Percentiles rank a stretch among this genome's conserved stretches.
These are phyloP conservation scores for Coleophoma cylindrospora DNA, from an alignment of 2,329 filamentous ascomycete species.

Conservation along the genomic window DNA sequence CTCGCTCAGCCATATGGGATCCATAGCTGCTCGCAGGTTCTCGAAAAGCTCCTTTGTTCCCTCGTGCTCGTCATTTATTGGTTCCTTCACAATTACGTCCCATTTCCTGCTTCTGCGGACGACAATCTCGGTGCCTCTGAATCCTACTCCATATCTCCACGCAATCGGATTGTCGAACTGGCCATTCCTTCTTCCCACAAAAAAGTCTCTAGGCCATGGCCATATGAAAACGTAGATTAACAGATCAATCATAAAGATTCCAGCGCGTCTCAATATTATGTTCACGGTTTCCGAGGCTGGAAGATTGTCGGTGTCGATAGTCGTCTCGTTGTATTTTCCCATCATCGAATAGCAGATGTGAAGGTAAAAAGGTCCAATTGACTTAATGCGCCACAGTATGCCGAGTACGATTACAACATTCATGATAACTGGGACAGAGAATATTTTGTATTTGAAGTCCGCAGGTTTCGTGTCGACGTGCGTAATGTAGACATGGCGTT, in stretches of 20 bases:
- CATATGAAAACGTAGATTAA: conserved; percentile 62
- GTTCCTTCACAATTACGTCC: conserved; percentile 47
- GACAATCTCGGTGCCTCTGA: conserved; percentile 74
- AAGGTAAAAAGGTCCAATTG: conserved; percentile 67
- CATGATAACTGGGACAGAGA: conserved; percentile 71
- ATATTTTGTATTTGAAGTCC: conserved; percentile 76
- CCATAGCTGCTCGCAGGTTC: conserved; percentile 63
- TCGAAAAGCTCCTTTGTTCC: conserved; percentile 53
- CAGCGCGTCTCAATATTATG: conserved; percentile 45
- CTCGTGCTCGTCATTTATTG: conserved; percentile 37
- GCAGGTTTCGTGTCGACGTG: conserved; percentile 71
- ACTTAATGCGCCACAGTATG: conserved; percentile 64
- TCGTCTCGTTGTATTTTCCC: conserved; percentile 49
- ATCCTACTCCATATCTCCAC: conserved; percentile 74
- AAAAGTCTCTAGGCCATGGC: conserved; percentile 71
- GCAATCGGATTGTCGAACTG: conserved; percentile 47
- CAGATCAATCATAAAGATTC: conserved; percentile 71
- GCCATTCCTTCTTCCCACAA: conserved; percentile 50
- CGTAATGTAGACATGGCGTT: conserved; percentile 72
- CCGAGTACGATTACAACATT: conserved; percentile 63
- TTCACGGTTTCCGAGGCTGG: conserved; percentile 50
- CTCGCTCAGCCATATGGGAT: conserved; percentile 57
- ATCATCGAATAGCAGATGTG: conserved; percentile 24
- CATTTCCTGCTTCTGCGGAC: conserved; percentile 73
- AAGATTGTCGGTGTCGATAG: conserved; percentile 52